phyloP scores from a whole-genome alignment of 805 yeast species.

The Henningerozyma blattae region DNA sequence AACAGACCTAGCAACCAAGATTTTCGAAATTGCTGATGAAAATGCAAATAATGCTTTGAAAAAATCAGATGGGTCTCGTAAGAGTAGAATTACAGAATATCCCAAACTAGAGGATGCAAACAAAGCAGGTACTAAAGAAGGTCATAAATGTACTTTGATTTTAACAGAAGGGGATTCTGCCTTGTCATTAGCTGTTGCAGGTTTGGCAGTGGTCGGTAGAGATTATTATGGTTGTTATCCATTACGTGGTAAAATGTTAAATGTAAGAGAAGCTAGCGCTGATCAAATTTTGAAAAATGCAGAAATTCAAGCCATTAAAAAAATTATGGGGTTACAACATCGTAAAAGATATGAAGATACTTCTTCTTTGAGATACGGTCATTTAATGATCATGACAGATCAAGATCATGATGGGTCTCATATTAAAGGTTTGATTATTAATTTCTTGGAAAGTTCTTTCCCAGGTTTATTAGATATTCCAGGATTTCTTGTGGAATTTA shows the following conservation, averaged over 20 bases:
- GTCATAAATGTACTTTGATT: conserved; percentile 83
- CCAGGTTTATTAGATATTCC: conserved; percentile 88
- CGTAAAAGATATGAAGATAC: conserved; percentile 69
- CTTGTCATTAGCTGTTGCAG: conserved; percentile 79
- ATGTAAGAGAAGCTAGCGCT: conserved; percentile 94
- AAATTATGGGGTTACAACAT: conserved; percentile 92
- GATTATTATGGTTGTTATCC: conserved; percentile 95
- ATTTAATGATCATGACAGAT: conserved; percentile 98
- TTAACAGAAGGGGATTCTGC: conserved; percentile 98
- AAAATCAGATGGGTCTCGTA: conserved; percentile 79
- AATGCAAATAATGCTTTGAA: conserved; percentile 81
- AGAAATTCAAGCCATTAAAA: conserved; percentile 90
- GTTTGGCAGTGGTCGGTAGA: conserved; percentile 89
- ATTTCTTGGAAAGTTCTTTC: conserved; percentile 84
- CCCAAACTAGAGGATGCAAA: conserved; percentile 92
- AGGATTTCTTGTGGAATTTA: conserved; percentile 85
- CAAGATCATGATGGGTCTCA: conserved; percentile 99
- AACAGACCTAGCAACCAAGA: conserved; percentile 58
- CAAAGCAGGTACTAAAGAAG: conserved; percentile 89
- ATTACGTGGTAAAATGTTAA: conserved; percentile 83
- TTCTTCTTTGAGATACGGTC: conserved; percentile 79
- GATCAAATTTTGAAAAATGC: conserved; percentile 88
- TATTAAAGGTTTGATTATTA: conserved; percentile 89
- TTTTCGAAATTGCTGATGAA: conserved; percentile 71
- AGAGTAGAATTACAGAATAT: conserved; percentile 75